Evolutionary conservation across 2,329 filamentous ascomycete genomes (phyloP).

Genomic region (Epichloe uncinata): DNA sequence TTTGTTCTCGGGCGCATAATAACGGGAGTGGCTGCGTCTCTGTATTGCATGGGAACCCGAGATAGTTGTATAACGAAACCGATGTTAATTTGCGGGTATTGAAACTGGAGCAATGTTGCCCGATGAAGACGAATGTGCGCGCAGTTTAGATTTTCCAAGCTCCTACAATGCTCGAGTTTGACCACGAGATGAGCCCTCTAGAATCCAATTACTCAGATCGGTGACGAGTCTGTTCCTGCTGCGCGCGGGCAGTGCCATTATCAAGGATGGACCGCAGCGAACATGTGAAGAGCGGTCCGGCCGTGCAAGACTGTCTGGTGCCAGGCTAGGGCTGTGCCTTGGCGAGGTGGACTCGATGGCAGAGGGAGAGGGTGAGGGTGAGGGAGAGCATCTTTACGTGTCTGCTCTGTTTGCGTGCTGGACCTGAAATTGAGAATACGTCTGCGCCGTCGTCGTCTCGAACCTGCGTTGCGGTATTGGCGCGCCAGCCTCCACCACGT

Average conservation of each 20-base stretch:
- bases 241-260: background rate
- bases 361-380: background rate
- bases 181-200: too few species aligned
- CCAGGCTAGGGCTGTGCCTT: background rate
- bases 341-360: constrained; percentile 2
- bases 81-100: background rate
- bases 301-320: background rate
- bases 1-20: background rate
- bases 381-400: too few species aligned
- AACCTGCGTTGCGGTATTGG: too few species aligned
- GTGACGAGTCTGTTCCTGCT: too few species aligned
- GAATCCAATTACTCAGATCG: too few species aligned
- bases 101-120: background rate
- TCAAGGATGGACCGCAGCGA: constrained; percentile 3
- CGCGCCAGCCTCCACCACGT: too few species aligned
- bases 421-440: too few species aligned
- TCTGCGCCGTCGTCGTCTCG: too few species aligned
- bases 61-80: background rate
- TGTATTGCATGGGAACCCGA: background rate
- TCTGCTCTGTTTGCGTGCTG: too few species aligned
- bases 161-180: too few species aligned
- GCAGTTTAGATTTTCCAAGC: too few species aligned
- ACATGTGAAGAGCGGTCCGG: background rate
- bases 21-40: background rate
- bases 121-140: background rate